phyloP scores from a whole-genome alignment of 2,329 filamentous ascomycete species.

The Colletotrichum gloeosporioides region DNA sequence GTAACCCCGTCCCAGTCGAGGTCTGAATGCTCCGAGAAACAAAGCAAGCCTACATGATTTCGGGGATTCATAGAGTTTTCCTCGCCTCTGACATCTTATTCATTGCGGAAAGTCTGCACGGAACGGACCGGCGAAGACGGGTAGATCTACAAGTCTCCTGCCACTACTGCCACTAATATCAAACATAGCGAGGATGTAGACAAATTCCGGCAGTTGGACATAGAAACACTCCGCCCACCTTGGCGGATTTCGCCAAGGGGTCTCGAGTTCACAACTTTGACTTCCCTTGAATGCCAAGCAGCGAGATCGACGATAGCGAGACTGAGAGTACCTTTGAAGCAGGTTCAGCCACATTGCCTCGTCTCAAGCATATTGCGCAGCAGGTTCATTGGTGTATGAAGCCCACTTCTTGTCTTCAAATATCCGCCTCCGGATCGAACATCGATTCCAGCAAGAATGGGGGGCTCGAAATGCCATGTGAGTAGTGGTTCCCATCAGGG shows the following conservation, averaged over 20 bases:
- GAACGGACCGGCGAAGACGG: not conserved
- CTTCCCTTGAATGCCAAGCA: not conserved
- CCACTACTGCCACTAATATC: not conserved
- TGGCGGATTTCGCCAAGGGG: not conserved
- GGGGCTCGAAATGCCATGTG: not conserved
- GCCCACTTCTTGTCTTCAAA: not conserved
- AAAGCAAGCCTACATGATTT: not conserved
- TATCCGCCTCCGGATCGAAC: not conserved
- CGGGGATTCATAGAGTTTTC: not conserved
- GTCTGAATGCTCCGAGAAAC: rapidly evolving
- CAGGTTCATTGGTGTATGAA: not conserved
- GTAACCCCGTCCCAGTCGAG: rapidly evolving
- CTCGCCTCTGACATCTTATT: not conserved
- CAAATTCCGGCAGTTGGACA: not conserved
- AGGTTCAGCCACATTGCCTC: not conserved
- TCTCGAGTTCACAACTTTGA: not conserved
- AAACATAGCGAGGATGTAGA: not conserved
- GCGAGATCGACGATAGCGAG: not conserved
- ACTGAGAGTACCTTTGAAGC: not conserved
- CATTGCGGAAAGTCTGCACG: too few species aligned
- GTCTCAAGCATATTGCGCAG: not conserved
- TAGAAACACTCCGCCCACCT: not conserved
- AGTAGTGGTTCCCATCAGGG: not conserved
- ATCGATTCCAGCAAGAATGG: not conserved
- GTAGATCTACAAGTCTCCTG: not conserved